Percentiles rank a stretch among this genome's conserved stretches.
Conservation (phyloP, 2,329 filamentous ascomycete genomes). For the Hawksworthiomyces lignivorus region DNA sequence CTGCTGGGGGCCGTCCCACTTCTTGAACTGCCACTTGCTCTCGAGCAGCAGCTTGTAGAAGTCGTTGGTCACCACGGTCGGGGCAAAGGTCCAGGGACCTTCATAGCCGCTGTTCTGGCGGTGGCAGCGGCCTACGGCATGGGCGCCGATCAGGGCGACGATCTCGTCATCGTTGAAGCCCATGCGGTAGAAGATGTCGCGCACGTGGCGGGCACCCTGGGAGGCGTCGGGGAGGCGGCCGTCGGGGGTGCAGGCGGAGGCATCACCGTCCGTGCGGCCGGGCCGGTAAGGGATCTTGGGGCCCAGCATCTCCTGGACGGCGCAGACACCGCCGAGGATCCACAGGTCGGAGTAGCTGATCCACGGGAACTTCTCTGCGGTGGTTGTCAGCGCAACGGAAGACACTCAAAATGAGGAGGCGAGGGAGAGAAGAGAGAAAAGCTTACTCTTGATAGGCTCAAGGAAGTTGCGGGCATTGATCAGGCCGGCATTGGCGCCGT, state of each 20-base stretch:
- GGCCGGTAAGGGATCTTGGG: slow-evolving; percentile 82
- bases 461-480: slow-evolving; percentile 84
- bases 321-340: slow-evolving; percentile 79
- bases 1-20: slow-evolving; percentile 88
- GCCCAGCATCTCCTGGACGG: slow-evolving; percentile 93
- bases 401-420: too few relatives aligned
- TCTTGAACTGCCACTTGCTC: slow-evolving; percentile 88
- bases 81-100: slow-evolving; percentile 88
- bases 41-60: slow-evolving; percentile 82
- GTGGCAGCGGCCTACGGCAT: slow-evolving; percentile 83
- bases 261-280: slow-evolving; percentile 72
- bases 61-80: slow-evolving; percentile 88
- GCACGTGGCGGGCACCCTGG: slow-evolving; percentile 73
- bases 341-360: slow-evolving; percentile 95
- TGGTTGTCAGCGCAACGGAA: slow-evolving; percentile 20
- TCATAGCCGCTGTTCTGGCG: slow-evolving; percentile 78
- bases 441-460: slow-evolving; percentile 72
- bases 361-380: slow-evolving; percentile 74
- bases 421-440: neutral
- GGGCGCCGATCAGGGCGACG: slow-evolving; percentile 78
- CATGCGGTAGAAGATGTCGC: slow-evolving; percentile 93
- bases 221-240: slow-evolving; percentile 68
- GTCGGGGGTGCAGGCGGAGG: slow-evolving; percentile 82
- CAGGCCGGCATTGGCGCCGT: slow-evolving; percentile 91
- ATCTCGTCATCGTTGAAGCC: slow-evolving; percentile 97